Evolutionary conservation across 2,329 filamentous ascomycete species (phyloP), one percentile per base, ranked within the genome.

Genomic region (Pyrenophora seminiperda): DNA sequence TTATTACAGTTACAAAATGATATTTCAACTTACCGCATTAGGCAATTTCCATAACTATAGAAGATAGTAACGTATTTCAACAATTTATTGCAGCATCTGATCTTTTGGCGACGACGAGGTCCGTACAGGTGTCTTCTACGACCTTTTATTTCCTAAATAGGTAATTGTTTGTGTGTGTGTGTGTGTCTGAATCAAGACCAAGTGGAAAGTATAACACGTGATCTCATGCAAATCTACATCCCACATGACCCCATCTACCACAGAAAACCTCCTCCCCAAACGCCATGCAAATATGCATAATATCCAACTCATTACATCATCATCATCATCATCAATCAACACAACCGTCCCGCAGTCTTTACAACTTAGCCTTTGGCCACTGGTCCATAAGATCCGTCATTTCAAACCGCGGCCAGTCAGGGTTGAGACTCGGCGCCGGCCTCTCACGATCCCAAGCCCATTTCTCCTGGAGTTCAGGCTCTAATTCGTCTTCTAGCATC

Each of bases 381-480:
- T 56, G 56, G 22, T 76, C 71, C 46, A 76, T 47, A 44, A 85
- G 62, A 58, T 84, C 80, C 43, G 71, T 79, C 77, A 86, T 78
- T 76, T 86, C 83, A 3, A 75, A 74, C 39, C 79, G 76, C 6
- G 84, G 83, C 68, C 77, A 87, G 62, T 83, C 81, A 6, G 79
- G 75, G 59, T 83, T 83, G 9, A 75, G 61, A 2, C 59, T 60
- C 5, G 64, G 63, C 20, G 84, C 80, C 2, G 83, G 82, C 17
- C 81, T 72, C 62, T 83, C 79, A 10, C 84, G 77, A 65, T 87
- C 83, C 59, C 81, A 80, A 24, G 77, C 77, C 78, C 84, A 90
- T 79, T 88, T 90, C 45, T 79, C 77, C 33, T 74, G 75, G 56
- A 90, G 79, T 42, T 81, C 43, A 56, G 63, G 34, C 37, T 75